Evolutionary conservation across 495 filamentous ascomycete genomes (phyloP).

Genomic region (Chaetomium cochliodes): DNA sequence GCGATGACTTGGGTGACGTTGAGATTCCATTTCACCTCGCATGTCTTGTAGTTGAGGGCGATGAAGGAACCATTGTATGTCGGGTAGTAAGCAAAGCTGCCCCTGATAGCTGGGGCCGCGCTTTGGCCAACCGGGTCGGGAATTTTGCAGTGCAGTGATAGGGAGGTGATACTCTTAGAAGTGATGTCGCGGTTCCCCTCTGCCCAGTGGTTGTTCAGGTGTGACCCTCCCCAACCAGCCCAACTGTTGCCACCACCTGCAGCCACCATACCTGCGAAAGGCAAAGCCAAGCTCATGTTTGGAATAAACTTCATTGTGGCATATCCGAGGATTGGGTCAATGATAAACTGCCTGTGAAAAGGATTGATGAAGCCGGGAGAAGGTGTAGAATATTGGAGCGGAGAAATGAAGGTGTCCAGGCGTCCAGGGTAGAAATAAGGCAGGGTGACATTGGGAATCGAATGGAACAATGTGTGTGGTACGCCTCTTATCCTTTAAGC

Average conservation of each 20-base stretch:
- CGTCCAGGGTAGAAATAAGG: too few species aligned
- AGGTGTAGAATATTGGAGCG: too few species aligned
- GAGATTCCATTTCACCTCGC: neutral
- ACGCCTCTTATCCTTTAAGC: too few species aligned
- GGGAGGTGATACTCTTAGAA: neutral
- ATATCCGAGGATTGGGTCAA: neutral
- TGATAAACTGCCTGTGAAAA: neutral
- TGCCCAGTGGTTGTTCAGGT: conserved; percentile 4
- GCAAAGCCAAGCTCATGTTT: neutral
- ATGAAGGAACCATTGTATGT: neutral
- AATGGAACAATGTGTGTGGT: too few species aligned
- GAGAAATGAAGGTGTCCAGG: too few species aligned
- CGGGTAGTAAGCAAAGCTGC: neutral
- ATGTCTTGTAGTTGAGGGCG: neutral
- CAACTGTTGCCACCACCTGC: neutral
- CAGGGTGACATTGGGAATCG: too few species aligned
- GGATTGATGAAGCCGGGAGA: too few species aligned
- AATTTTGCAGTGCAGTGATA: neutral
- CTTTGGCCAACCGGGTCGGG: neutral
- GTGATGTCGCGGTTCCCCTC: neutral
- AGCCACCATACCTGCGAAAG: neutral
- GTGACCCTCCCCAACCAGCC: neutral
- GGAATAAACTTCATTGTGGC: neutral
- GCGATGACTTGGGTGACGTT: neutral
- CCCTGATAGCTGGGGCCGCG: neutral